These are phyloP conservation scores for Plantago major DNA, from an alignment of 257 asterid genomes.

Conservation along the genomic window DNA sequence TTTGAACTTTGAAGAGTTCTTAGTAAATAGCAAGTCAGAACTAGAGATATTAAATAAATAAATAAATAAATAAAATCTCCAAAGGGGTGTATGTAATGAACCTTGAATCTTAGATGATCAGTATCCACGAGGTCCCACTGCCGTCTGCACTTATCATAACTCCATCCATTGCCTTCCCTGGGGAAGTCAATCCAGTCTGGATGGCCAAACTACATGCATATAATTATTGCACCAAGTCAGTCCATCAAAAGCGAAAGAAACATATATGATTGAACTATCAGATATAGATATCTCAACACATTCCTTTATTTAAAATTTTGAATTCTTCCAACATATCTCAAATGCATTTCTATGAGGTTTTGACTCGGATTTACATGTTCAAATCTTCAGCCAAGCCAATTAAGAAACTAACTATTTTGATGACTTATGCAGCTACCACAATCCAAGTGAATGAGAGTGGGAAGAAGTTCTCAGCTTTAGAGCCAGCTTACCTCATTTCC, in stretches of 20 bases:
- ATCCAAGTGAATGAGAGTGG: not conserved
- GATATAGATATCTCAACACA: slow-evolving; percentile 4
- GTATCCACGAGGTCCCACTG: slow-evolving; percentile 87
- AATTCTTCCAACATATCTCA: slow-evolving; percentile 9
- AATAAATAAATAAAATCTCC: slow-evolving; percentile 9
- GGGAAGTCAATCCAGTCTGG: slow-evolving; percentile 99
- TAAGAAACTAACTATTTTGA: not conserved
- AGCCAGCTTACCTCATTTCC: slow-evolving; percentile 83
- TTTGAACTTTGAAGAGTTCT: slow-evolving; percentile 3
- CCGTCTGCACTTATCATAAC: slow-evolving; percentile 89
- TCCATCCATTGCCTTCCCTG: slow-evolving; percentile 92
- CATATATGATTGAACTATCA: not conserved
- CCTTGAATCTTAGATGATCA: slow-evolving; percentile 94
- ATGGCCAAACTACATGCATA: slow-evolving; percentile 76
- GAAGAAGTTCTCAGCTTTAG: slow-evolving; percentile 3
- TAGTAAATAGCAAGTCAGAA: slow-evolving; percentile 4
- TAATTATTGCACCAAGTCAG: slow-evolving; percentile 11
- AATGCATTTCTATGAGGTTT: slow-evolving; percentile 13
- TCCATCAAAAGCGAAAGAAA: slow-evolving; percentile 13
- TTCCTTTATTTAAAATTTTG: not conserved
- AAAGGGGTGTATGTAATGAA: slow-evolving; percentile 18
- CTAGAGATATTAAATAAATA: slow-evolving; percentile 5
- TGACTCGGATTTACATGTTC: not conserved
- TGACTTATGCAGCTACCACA: slow-evolving; percentile 6
- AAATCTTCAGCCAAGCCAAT: slow-evolving; percentile 6